phyloP scores from a whole-genome alignment of 352 stramenopile genomes.

The Phytophthora pistaciae region DNA sequence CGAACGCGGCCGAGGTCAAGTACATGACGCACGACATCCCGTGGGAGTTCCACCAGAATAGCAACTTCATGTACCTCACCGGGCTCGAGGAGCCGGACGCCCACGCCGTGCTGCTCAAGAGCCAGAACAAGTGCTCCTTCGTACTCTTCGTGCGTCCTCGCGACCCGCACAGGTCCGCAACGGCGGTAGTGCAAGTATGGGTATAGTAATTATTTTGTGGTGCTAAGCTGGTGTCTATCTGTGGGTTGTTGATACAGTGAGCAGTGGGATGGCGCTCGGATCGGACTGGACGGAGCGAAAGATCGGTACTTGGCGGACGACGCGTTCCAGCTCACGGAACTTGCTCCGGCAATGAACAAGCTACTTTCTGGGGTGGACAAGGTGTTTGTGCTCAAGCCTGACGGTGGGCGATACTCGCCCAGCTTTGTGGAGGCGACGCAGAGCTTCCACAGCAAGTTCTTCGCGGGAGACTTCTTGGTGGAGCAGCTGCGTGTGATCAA shows the following conservation, averaged over 20 bases:
- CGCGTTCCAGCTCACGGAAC: constrained; percentile 70
- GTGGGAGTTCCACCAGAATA: constrained; percentile 89
- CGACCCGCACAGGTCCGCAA: constrained; percentile 64
- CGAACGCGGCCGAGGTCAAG: constrained; percentile 78
- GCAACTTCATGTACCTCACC: constrained; percentile 89
- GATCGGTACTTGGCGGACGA: constrained; percentile 73
- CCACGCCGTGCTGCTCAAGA: constrained; percentile 83
- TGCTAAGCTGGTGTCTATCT: neutral
- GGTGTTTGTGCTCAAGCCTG: constrained; percentile 74
- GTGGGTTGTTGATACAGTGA: constrained; percentile 44
- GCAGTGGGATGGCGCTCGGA: constrained; percentile 83
- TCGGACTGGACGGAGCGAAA: constrained; percentile 69
- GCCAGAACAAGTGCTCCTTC: constrained; percentile 64
- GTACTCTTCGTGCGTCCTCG: constrained; percentile 82
- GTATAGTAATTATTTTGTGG: neutral
- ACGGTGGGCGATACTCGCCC: constrained; percentile 60
- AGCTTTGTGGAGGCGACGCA: constrained; percentile 71
- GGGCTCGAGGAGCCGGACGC: constrained; percentile 83
- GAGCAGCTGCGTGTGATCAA: constrained; percentile 83
- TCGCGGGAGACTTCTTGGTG: constrained; percentile 76
- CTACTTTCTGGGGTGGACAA: constrained; percentile 69
- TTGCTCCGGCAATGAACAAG: constrained; percentile 57
- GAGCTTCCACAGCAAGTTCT: constrained; percentile 74
- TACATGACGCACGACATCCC: constrained; percentile 91
- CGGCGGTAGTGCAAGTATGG: neutral